A percentile compares a stretch with the other conserved stretches of the same genome.
These are phyloP conservation scores for Myrica gale DNA, from an alignment of 306 rosid species.

Conservation along the genomic window DNA sequence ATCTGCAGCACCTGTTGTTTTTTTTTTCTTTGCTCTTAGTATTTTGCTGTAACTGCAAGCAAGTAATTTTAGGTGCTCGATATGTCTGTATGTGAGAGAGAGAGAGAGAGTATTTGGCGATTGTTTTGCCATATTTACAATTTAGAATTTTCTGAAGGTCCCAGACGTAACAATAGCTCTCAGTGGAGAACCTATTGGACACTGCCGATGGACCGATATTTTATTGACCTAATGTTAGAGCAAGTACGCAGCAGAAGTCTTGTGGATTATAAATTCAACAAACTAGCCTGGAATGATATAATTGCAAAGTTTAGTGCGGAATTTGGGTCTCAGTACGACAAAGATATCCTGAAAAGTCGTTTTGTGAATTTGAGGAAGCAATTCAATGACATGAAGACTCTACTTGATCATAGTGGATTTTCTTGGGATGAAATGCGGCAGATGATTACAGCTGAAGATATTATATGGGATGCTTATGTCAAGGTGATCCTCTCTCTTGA, in stretches of 20 bases:
- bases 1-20: background rate
- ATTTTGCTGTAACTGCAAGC: background rate
- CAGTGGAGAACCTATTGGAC: conserved; percentile 46
- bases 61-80: background rate
- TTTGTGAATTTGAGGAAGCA: conserved; percentile 43
- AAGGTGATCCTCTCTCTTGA: conserved; percentile 37
- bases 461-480: conserved; percentile 50
- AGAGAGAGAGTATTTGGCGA: background rate
- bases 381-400: conserved; percentile 49
- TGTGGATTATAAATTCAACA: conserved; percentile 38
- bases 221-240: conserved; percentile 55
- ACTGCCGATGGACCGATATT: conserved; percentile 48
- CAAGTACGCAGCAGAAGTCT: conserved; percentile 47
- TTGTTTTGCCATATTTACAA: background rate
- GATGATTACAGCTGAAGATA: conserved; percentile 45
- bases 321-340: conserved; percentile 44
- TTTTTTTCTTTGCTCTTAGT: background rate
- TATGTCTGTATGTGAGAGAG: background rate
- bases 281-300: conserved; percentile 52
- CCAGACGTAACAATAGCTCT: conserved; percentile 26
- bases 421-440: conserved; percentile 58
- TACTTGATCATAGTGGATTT: conserved; percentile 48
- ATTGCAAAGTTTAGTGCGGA: conserved; percentile 50
- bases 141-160: conserved; percentile 33
- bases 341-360: conserved; percentile 42